phyloP scores from a whole-genome alignment of 2,329 filamentous ascomycete genomes.

The Pseudocercospora fijiensis region DNA sequence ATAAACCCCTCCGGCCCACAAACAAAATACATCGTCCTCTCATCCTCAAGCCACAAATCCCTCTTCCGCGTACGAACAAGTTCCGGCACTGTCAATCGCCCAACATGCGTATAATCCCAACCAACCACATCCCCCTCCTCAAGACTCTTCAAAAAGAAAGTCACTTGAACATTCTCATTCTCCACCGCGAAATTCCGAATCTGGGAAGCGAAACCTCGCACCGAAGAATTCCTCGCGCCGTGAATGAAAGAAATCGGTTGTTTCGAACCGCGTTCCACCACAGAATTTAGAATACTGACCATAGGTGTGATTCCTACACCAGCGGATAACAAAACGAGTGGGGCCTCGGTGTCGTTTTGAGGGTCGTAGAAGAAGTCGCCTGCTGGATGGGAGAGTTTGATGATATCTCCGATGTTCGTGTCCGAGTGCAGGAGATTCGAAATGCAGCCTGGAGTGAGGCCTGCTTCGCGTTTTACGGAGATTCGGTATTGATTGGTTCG shows the following conservation, averaged over 20 bases:
- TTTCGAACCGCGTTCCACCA: constrained; percentile 40
- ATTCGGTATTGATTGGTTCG: constrained; percentile 64
- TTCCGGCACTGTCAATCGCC: constrained; percentile 52
- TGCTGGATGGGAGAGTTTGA: constrained; percentile 66
- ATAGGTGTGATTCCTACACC: constrained; percentile 69
- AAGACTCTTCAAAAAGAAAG: constrained; percentile 60
- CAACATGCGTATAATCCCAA: constrained; percentile 59
- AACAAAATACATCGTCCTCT: constrained; percentile 64
- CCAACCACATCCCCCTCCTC: constrained; percentile 50
- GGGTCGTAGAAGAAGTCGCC: constrained; percentile 61
- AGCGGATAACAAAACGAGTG: constrained; percentile 65
- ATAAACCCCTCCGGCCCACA: constrained; percentile 73
- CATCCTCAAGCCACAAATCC: constrained; percentile 57
- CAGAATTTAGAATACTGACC: constrained; percentile 62
- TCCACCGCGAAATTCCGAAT: constrained; percentile 47
- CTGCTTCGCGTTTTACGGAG: constrained; percentile 66
- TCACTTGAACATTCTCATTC: constrained; percentile 51
- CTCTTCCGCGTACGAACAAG: constrained; percentile 50
- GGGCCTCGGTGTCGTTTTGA: constrained; percentile 47
- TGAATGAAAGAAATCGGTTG: constrained; percentile 64
- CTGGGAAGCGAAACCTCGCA: constrained; percentile 57
- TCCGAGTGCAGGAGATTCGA: constrained; percentile 68
- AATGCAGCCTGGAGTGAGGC: constrained; percentile 59
- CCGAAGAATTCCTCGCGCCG: constrained; percentile 52
- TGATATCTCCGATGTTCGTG: constrained; percentile 59